phyloP scores from a whole-genome alignment of 1,139 yeast species.

The Magnusiomyces magnusii region DNA sequence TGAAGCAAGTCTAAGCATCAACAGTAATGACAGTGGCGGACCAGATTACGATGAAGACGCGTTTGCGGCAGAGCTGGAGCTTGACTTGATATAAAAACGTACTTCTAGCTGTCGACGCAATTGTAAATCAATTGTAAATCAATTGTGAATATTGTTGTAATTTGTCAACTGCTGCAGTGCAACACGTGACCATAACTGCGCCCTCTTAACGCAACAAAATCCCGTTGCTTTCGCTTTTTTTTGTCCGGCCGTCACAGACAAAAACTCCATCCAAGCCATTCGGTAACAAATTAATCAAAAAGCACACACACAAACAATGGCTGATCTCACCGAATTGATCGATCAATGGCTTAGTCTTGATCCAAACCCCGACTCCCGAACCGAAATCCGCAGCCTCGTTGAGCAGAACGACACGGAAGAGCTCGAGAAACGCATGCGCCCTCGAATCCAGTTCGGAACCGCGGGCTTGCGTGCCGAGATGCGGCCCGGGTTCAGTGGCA shows the following conservation, averaged over 20 bases:
- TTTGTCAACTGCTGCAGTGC: too few relatives aligned
- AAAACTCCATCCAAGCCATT: neutral
- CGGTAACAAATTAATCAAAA: neutral
- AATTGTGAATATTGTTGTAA: too few relatives aligned
- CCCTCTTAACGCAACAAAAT: too few relatives aligned
- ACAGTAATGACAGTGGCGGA: conserved; percentile 12
- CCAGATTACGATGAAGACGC: conserved; percentile 34
- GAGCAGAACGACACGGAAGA: conserved; percentile 37
- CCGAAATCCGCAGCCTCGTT: conserved; percentile 40
- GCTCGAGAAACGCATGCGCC: conserved; percentile 45
- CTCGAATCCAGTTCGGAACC: conserved; percentile 71
- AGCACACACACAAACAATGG: neutral
- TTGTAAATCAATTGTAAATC: too few relatives aligned
- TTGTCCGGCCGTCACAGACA: too few relatives aligned
- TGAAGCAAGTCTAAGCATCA: too few relatives aligned
- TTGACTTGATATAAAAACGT: conserved; percentile 23
- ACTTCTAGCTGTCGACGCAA: neutral
- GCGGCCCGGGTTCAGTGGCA: conserved; percentile 85
- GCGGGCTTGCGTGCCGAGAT: conserved; percentile 83
- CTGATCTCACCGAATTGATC: neutral
- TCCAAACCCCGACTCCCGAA: conserved; percentile 6
- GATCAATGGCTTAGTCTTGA: neutral
- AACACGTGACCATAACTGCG: too few relatives aligned
- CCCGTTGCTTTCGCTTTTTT: too few relatives aligned
- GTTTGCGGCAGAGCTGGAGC: conserved; percentile 36